phyloP scores from a whole-genome alignment of 2,329 filamentous ascomycete species.

The Sclerotiophoma versabilis region DNA sequence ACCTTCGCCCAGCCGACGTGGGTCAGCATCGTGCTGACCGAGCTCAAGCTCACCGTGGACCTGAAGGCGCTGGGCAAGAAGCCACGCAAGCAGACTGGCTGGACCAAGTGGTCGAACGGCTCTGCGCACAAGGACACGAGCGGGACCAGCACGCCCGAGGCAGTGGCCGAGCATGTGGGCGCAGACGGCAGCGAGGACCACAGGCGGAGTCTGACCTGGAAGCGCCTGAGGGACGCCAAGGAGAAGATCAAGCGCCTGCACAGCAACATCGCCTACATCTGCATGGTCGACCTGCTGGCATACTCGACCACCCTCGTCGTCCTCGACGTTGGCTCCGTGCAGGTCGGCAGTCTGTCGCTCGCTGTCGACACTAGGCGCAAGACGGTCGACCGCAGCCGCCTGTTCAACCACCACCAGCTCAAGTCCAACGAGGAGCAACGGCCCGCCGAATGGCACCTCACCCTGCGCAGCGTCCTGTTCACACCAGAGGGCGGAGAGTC shows the following conservation, averaged over 20 bases:
- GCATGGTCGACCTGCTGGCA: slow-evolving; percentile 86
- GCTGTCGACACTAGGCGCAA: slow-evolving; percentile 91
- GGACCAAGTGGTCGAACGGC: slow-evolving; percentile 44
- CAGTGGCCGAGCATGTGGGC: slow-evolving; percentile 29
- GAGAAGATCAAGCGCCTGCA: slow-evolving; percentile 88
- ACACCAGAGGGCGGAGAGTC: slow-evolving; percentile 84
- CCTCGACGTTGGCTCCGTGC: slow-evolving; percentile 80
- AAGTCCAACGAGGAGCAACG: slow-evolving; percentile 63
- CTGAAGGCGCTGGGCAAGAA: slow-evolving; percentile 65
- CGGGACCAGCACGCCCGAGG: slow-evolving; percentile 31
- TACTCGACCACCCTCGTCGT: slow-evolving; percentile 80
- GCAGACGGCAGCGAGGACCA: slow-evolving; percentile 63
- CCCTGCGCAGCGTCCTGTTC: slow-evolving; percentile 84
- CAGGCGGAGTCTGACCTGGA: slow-evolving; percentile 66
- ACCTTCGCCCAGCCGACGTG: slow-evolving; percentile 98
- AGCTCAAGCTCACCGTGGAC: slow-evolving; percentile 85
- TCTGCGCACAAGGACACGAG: slow-evolving; percentile 29
- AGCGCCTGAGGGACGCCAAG: slow-evolving; percentile 77
- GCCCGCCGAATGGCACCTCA: slow-evolving; percentile 94
- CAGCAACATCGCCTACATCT: slow-evolving; percentile 84
- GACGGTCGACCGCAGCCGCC: slow-evolving; percentile 86
- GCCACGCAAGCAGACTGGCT: slow-evolving; percentile 39
- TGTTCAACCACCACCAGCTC: slow-evolving; percentile 73
- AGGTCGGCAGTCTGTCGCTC: slow-evolving; percentile 83
- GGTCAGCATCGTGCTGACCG: slow-evolving; percentile 87